A percentile compares a stretch with the other conserved stretches of the same genome.
Evolutionary conservation across 192 early-diverging fungal genomes (phyloP).

Genomic region (Umbelopsis sp.): DNA sequence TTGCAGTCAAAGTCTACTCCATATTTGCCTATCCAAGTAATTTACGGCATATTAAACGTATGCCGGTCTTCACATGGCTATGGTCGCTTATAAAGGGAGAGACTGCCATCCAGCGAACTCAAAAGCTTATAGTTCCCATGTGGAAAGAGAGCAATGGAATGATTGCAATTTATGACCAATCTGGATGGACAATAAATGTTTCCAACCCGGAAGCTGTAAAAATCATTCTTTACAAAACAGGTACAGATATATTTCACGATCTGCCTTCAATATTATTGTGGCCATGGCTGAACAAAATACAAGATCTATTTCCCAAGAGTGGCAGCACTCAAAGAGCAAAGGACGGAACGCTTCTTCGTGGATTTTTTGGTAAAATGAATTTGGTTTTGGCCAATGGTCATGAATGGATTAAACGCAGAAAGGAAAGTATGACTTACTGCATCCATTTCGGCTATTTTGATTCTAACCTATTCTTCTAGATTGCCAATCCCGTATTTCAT

Average conservation of each 20-base stretch:
- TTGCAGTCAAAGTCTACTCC: background rate
- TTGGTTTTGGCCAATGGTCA: background rate
- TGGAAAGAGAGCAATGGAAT: background rate
- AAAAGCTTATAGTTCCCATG: background rate
- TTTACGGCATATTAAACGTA: background rate
- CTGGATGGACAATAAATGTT: background rate
- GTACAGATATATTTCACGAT: background rate
- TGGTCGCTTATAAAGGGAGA: background rate
- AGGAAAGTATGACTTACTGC: background rate
- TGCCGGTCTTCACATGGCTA: background rate
- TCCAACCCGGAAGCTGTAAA: background rate
- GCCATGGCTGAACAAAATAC: background rate
- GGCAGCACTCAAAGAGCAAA: background rate
- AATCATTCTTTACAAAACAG: background rate
- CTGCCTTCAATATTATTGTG: background rate
- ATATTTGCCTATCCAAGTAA: background rate
- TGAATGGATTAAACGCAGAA: slow-evolving; percentile 6
- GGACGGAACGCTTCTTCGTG: background rate
- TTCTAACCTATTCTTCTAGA: background rate
- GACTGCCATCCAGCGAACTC: background rate
- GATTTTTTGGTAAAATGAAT: background rate
- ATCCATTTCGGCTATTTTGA: background rate
- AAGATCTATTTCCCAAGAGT: background rate
- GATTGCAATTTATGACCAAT: background rate
- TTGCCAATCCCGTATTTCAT: slow-evolving; percentile 9